Evolutionary conservation across 805 yeast genomes (phyloP).

Genomic region (Wickerhamiella parazyma): DNA sequence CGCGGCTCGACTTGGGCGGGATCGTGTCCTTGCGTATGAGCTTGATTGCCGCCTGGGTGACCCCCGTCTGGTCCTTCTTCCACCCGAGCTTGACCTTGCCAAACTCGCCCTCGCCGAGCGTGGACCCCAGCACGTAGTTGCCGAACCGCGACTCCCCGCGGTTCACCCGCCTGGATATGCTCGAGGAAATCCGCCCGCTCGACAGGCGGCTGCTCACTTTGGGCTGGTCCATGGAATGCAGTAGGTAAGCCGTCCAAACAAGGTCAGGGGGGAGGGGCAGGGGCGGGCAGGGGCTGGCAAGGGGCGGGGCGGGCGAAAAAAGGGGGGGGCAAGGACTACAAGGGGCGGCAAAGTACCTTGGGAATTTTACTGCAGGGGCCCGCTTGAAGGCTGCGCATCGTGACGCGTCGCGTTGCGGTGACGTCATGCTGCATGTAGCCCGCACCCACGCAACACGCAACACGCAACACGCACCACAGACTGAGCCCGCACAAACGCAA

Average conservation of each 20-base stretch:
- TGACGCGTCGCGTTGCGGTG: too few relatives aligned
- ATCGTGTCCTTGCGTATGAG: slow-evolving; percentile 78
- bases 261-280: not conserved
- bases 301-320: too few relatives aligned
- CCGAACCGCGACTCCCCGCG: slow-evolving; percentile 51
- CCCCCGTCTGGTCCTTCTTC: slow-evolving; percentile 62
- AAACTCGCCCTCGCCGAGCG: slow-evolving; percentile 95
- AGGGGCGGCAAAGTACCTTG: too few relatives aligned
- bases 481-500: too few relatives aligned
- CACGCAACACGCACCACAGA: too few relatives aligned
- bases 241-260: not conserved
- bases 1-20: slow-evolving; percentile 74
- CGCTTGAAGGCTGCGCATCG: too few relatives aligned
- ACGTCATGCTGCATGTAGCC: too few relatives aligned
- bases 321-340: not conserved
- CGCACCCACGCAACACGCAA: too few relatives aligned
- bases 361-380: too few relatives aligned
- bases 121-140: slow-evolving; percentile 76
- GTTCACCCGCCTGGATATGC: slow-evolving; percentile 20
- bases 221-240: slow-evolving; percentile 14
- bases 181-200: slow-evolving; percentile 20
- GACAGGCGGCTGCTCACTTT: slow-evolving; percentile 21
- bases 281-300: too few relatives aligned
- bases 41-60: slow-evolving; percentile 75
- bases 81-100: slow-evolving; percentile 96